phyloP scores from a whole-genome alignment of 257 asterid genomes.

The Solanum ossicruentum region DNA sequence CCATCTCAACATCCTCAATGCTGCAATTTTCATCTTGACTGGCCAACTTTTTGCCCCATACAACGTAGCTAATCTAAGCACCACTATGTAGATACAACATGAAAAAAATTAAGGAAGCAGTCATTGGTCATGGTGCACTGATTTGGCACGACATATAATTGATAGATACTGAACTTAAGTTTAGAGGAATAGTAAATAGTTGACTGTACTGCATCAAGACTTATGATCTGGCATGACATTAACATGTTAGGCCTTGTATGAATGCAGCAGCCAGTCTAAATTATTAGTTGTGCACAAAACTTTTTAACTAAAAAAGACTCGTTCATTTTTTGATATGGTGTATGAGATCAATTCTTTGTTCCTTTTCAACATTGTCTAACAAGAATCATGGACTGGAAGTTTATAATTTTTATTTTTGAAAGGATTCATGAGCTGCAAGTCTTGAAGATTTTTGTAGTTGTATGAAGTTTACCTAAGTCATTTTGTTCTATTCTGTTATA shows the following conservation, averaged over 20 bases:
- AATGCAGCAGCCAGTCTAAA: not conserved
- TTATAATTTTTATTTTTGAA: not conserved
- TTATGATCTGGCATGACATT: not conserved
- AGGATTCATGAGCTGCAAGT: not conserved
- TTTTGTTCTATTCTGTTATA: not conserved
- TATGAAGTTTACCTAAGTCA: not conserved
- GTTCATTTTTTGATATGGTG: not conserved
- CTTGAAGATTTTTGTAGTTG: not conserved
- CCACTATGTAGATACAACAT: not conserved
- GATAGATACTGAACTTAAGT: not conserved
- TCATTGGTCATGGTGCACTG: not conserved
- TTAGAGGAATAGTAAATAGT: not conserved
- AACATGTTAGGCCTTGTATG: not conserved
- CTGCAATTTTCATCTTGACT: not conserved
- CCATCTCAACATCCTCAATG: not conserved
- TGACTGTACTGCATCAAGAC: not conserved
- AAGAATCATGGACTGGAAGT: not conserved
- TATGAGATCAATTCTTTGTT: not conserved
- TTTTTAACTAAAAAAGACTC: not conserved
- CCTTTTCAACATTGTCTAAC: not conserved
- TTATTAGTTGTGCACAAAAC: not conserved
- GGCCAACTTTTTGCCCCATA: not conserved
- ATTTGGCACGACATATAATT: not conserved
- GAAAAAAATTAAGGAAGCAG: not conserved
- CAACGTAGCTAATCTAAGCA: not conserved